Evolutionary conservation across 2,329 filamentous ascomycete species (phyloP).

Genomic region (Gnomoniopsis smithogilvyi): DNA sequence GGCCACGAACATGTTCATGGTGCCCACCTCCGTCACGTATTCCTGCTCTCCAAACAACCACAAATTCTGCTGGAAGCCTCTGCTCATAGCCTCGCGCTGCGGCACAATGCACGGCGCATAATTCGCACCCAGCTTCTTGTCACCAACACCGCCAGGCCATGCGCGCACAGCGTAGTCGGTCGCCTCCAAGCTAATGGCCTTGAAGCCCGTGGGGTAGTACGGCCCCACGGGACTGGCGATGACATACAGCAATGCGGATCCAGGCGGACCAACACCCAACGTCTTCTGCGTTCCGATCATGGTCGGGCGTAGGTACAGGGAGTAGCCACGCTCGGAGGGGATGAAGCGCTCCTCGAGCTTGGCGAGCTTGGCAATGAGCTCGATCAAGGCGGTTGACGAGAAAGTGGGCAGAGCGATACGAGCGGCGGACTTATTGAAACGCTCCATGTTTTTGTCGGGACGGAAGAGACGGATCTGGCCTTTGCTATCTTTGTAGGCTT

Average conservation of each 20-base stretch:
- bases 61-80: slow-evolving; percentile 96
- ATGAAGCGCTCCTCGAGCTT: slow-evolving; percentile 87
- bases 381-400: slow-evolving; percentile 67
- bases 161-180: slow-evolving; percentile 96
- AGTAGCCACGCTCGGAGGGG: slow-evolving; percentile 82
- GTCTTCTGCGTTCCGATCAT: slow-evolving; percentile 97
- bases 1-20: slow-evolving; percentile 96
- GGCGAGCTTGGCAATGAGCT: slow-evolving; percentile 77
- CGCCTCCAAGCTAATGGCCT: slow-evolving; percentile 91
- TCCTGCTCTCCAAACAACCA: slow-evolving; percentile 97
- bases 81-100: slow-evolving; percentile 83
- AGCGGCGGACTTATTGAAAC: slow-evolving; percentile 85
- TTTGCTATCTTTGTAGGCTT: slow-evolving; percentile 88
- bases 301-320: slow-evolving; percentile 90
- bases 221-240: slow-evolving; percentile 96
- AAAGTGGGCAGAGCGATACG: slow-evolving; percentile 93
- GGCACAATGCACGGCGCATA: slow-evolving; percentile 99
- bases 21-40: slow-evolving; percentile 94
- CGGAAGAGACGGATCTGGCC: slow-evolving; percentile 85
- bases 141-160: slow-evolving; percentile 95
- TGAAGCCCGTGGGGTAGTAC: slow-evolving; percentile 98
- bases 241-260: slow-evolving; percentile 86
- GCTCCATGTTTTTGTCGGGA: slow-evolving; percentile 93
- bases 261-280: slow-evolving; percentile 87
- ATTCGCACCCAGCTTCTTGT: slow-evolving; percentile 98